These are phyloP conservation scores for Sinapis alba DNA, from an alignment of 441 rosid species.

Conservation along the genomic window DNA sequence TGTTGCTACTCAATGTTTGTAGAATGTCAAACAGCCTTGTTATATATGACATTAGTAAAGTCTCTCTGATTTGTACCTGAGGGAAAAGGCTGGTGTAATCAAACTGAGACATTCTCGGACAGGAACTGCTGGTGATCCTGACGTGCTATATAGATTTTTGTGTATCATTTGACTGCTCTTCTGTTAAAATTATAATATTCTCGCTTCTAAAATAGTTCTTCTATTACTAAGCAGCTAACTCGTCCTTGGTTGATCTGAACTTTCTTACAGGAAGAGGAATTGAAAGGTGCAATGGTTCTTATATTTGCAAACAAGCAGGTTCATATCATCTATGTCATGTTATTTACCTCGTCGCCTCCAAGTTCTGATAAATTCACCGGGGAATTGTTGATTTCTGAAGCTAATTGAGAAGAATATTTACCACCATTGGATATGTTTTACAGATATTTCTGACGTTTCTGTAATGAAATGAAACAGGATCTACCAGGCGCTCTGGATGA, in stretches of 20 bases:
- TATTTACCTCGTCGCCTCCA: neutral
- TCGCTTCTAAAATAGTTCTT: neutral
- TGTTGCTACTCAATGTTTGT: neutral
- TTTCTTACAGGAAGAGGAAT: slow-evolving; percentile 30
- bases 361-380: neutral
- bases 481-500: slow-evolving; percentile 50
- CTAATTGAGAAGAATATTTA: neutral
- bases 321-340: neutral
- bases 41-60: neutral
- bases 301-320: slow-evolving; percentile 40
- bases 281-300: slow-evolving; percentile 37
- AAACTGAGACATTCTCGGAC: neutral
- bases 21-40: neutral
- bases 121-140: neutral
- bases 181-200: neutral
- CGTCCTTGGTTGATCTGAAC: neutral
- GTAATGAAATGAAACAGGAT: slow-evolving; percentile 37
- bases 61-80: neutral
- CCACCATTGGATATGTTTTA: neutral
- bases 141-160: neutral
- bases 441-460: neutral
- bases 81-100: neutral
- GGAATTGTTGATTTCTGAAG: neutral
- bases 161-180: neutral
- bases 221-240: neutral